These are phyloP conservation scores for Lasiosphaeriaceae sp. DNA, from an alignment of 495 filamentous ascomycete species.

Conservation along the genomic window DNA sequence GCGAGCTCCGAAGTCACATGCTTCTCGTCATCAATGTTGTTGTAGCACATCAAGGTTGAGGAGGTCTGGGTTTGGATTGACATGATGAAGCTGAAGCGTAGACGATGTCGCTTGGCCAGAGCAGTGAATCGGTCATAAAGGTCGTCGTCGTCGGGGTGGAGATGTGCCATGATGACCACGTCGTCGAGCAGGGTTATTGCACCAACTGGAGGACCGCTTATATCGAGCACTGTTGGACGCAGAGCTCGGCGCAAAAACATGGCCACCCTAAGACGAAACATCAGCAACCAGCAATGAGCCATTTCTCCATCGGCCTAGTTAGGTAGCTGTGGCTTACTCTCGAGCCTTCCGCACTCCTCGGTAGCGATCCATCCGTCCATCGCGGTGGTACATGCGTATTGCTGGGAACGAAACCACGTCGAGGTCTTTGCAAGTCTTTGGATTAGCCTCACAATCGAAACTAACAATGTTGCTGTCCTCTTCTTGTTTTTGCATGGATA, in stretches of 20 bases:
- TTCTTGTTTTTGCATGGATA: conserved; percentile 11
- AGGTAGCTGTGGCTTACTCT: no score
- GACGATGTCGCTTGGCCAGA: conserved; percentile 24
- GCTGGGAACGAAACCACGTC: conserved; percentile 32
- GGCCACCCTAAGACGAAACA: conserved; percentile 15
- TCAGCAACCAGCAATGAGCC: background rate
- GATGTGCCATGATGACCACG: conserved; percentile 17
- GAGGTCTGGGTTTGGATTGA: conserved; percentile 9
- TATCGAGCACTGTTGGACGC: conserved; percentile 20
- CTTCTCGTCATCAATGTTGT: conserved; percentile 23
- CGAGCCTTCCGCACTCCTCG: conserved; percentile 21
- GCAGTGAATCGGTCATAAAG: conserved; percentile 18
- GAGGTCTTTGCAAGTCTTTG: conserved; percentile 23
- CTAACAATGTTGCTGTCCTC: conserved; percentile 24
- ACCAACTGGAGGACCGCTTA: conserved; percentile 16
- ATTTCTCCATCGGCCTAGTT: no score
- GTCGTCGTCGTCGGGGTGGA: conserved; percentile 14
- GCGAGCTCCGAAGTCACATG: conserved; percentile 2
- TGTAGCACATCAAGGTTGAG: conserved; percentile 28
- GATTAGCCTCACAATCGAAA: conserved; percentile 31
- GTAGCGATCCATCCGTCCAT: conserved; percentile 24
- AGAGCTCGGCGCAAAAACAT: conserved; percentile 26
- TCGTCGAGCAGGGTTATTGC: conserved; percentile 14
- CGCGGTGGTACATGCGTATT: conserved; percentile 32
- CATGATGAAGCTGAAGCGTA: conserved; percentile 31